These are phyloP conservation scores for Irpex sp. DNA, from an alignment of 1,284 basidiomycete species.

Conservation along the genomic window DNA sequence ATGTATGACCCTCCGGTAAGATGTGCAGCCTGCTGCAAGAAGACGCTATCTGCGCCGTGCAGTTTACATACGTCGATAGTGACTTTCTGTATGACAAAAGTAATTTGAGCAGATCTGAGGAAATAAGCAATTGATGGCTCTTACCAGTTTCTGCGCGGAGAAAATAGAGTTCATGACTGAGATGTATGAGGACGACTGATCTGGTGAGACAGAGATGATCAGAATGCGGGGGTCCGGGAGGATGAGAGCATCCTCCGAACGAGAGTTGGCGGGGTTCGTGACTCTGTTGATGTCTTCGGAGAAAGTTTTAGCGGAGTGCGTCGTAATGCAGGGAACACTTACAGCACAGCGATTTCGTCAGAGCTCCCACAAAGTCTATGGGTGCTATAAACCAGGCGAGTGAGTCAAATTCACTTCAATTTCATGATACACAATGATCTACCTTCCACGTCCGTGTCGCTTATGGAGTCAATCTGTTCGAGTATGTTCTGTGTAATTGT, in stretches of 20 bases:
- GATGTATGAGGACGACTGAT: slow-evolving; percentile 86
- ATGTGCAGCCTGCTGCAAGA: slow-evolving; percentile 96
- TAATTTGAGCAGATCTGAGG: not conserved
- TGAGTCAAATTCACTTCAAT: slow-evolving; percentile 7
- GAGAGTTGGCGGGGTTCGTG: slow-evolving; percentile 36
- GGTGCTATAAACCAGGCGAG: slow-evolving; percentile 39
- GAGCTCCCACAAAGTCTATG: slow-evolving; percentile 78
- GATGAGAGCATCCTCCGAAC: slow-evolving; percentile 37
- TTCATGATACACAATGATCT: not conserved
- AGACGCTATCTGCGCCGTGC: slow-evolving; percentile 87
- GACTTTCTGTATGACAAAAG: slow-evolving; percentile 63
- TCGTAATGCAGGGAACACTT: slow-evolving; percentile 27
- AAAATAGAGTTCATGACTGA: slow-evolving; percentile 99
- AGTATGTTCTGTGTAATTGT: slow-evolving; percentile 62
- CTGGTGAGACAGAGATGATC: slow-evolving; percentile 89
- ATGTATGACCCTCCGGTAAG: slow-evolving; percentile 95
- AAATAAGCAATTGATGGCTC: slow-evolving; percentile 20
- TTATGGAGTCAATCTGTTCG: slow-evolving; percentile 55
- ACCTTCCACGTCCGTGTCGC: slow-evolving; percentile 49
- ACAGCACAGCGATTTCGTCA: slow-evolving; percentile 92
- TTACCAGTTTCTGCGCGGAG: slow-evolving; percentile 92
- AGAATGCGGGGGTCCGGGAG: slow-evolving; percentile 82
- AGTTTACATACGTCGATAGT: slow-evolving; percentile 96
- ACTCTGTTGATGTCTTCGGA: slow-evolving; percentile 80
- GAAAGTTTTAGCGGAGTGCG: not conserved